Evolutionary conservation across 2,329 filamentous ascomycete species (phyloP).

Genomic region (Tympanopsis confertula): DNA sequence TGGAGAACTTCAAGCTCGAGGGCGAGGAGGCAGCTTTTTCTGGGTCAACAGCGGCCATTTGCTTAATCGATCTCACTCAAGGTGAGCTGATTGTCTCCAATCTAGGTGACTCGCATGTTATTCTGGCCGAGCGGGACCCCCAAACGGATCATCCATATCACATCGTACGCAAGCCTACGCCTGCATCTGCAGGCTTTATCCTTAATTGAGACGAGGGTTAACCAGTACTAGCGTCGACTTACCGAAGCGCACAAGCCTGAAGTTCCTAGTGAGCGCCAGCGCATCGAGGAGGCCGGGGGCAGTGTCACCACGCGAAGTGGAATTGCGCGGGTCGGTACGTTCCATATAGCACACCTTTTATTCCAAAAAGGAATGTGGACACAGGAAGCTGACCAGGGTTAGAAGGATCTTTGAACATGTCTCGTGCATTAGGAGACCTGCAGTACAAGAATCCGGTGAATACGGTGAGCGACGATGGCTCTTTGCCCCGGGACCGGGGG

Average conservation of each 20-base stretch:
- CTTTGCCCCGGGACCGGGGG: no score
- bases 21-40: conserved; percentile 13
- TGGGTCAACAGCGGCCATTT: conserved; percentile 19
- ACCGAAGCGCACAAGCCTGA: conserved; percentile 18
- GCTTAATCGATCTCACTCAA: conserved; percentile 16
- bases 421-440: conserved; percentile 19
- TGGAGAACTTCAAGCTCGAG: conserved; percentile 13
- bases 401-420: conserved; percentile 18
- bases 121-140: conserved; percentile 16
- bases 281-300: conserved; percentile 19
- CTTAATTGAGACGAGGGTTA: not conserved
- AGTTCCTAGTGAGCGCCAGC: conserved; percentile 12
- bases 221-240: conserved; percentile 14
- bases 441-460: conserved; percentile 22
- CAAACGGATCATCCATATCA: conserved; percentile 12
- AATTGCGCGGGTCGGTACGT: conserved; percentile 15
- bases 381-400: no score
- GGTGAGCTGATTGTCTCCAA: conserved; percentile 18
- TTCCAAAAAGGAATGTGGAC: no score
- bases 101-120: conserved; percentile 20
- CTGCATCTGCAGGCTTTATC: not conserved
- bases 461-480: conserved; percentile 6
- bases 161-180: conserved; percentile 9
- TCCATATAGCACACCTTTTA: not conserved
- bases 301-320: conserved; percentile 11